Conservation (phyloP, 2,329 filamentous ascomycete species). For the Xylariomycetidae sp. region DNA sequence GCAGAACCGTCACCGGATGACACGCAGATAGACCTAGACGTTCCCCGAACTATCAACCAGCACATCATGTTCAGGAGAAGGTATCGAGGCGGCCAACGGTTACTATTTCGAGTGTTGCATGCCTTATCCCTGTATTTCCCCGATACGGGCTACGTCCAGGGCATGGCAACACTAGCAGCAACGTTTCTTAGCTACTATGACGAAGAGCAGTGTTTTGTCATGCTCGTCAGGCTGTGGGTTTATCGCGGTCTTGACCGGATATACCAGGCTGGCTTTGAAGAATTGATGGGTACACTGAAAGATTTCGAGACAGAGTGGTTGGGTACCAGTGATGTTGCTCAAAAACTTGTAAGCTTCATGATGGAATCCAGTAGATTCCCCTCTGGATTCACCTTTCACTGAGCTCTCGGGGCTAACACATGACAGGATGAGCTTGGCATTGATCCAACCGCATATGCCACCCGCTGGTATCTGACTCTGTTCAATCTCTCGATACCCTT, state of each 20-base stretch:
- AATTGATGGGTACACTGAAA: conserved; percentile 77
- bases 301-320: conserved; percentile 88
- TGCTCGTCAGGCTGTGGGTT: conserved; percentile 94
- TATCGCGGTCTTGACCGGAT: conserved; percentile 79
- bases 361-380: too few relatives aligned
- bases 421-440: conserved; percentile 69
- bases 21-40: conserved; percentile 94
- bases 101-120: conserved; percentile 90
- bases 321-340: conserved; percentile 67
- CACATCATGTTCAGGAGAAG: conserved; percentile 96
- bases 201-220: conserved; percentile 89
- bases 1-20: conserved; percentile 78
- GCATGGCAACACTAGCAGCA: conserved; percentile 90
- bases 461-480: conserved; percentile 92
- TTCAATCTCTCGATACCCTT: conserved; percentile 98
- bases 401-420: conserved; percentile 6
- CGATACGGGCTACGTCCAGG: conserved; percentile 91
- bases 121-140: conserved; percentile 88
- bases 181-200: conserved; percentile 96
- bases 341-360: conserved; percentile 63
- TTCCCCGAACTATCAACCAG: conserved; percentile 87
- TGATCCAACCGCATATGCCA: conserved; percentile 87
- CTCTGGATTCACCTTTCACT: neutral
- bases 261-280: conserved; percentile 79
- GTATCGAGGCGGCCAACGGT: conserved; percentile 85